Percentiles rank a stretch among this genome's conserved stretches.
These are phyloP conservation scores for Aspergillus indologenus DNA, from an alignment of 495 filamentous ascomycete genomes.

Conservation along the genomic window DNA sequence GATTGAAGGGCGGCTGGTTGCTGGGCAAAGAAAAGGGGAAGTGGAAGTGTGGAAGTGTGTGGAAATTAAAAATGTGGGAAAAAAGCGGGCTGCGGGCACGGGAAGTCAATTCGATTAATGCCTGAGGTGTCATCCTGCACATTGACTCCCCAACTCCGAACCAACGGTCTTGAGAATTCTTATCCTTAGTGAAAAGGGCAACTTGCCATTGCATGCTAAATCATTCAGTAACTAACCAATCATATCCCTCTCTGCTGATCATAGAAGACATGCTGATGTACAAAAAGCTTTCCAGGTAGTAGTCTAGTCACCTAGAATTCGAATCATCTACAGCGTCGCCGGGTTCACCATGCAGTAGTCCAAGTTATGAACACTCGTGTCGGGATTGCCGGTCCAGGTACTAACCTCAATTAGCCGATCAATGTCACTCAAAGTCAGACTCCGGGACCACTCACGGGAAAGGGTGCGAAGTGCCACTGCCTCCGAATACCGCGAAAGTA, in stretches of 20 bases:
- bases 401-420: not conserved
- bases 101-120: not conserved
- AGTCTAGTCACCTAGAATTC: no score
- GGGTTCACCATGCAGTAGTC: conserved; percentile 6
- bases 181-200: no score
- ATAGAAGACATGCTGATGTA: no score
- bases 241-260: no score
- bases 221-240: no score
- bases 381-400: not conserved
- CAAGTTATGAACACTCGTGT: conserved; percentile 1
- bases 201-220: no score
- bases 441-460: not conserved
- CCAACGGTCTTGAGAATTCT: no score
- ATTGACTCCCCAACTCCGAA: not conserved
- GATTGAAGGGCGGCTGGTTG: not conserved
- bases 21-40: no score
- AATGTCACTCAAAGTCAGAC: not conserved
- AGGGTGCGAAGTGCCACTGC: not conserved
- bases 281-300: no score
- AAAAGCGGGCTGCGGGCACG: no score
- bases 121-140: not conserved
- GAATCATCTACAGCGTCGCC: not conserved
- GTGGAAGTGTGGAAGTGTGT: no score
- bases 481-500: conserved; percentile 1
- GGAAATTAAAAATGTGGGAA: no score